Evolutionary conservation across 2,329 filamentous ascomycete genomes (phyloP).

Genomic region (Chaetomiaceae sp.): DNA sequence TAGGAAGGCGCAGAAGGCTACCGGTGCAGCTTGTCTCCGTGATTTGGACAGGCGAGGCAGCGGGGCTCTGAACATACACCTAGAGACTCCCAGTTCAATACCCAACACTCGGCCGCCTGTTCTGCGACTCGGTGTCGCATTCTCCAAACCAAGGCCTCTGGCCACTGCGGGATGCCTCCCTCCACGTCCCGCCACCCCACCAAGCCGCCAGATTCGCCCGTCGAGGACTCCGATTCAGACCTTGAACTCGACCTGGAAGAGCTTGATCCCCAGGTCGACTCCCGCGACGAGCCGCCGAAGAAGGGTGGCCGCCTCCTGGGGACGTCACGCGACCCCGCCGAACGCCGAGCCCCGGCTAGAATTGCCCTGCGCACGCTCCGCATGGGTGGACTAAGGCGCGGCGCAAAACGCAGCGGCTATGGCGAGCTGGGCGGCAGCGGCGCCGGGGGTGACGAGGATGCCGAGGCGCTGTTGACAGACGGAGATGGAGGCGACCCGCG

Average conservation of each 20-base stretch:
- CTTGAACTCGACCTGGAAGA: conserved; percentile 73
- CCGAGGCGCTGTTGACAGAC: conserved; percentile 60
- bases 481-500: conserved; percentile 48
- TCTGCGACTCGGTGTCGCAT: neutral
- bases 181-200: conserved; percentile 45
- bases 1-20: neutral
- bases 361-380: conserved; percentile 69
- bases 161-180: conserved; percentile 43
- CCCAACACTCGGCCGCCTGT: neutral
- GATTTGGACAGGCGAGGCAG: neutral
- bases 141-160: neutral
- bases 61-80: neutral
- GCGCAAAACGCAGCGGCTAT: conserved; percentile 50
- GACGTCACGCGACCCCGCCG: conserved; percentile 45
- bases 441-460: conserved; percentile 58
- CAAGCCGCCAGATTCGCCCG: conserved; percentile 58
- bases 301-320: conserved; percentile 34
- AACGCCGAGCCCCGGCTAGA: conserved; percentile 42
- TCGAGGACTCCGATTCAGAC: conserved; percentile 70
- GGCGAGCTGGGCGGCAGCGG: conserved; percentile 53
- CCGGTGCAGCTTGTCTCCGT: neutral
- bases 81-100: neutral
- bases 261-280: conserved; percentile 56
- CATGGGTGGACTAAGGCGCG: conserved; percentile 56
- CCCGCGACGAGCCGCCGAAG: conserved; percentile 33